Conservation (phyloP, 495 filamentous ascomycete species). For the Delitschia confertaspora region DNA sequence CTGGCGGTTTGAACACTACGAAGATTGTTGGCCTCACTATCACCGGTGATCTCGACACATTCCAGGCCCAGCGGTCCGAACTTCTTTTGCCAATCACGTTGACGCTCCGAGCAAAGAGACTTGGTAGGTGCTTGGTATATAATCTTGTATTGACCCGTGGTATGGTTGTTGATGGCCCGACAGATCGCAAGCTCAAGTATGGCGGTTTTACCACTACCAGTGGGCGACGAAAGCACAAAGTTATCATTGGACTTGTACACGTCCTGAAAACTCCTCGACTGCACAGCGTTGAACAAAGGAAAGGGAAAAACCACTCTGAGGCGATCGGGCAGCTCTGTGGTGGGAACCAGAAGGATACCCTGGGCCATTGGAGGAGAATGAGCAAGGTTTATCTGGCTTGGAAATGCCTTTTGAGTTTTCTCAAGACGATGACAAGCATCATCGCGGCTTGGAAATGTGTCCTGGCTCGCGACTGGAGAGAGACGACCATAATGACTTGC, state of each 20-base stretch:
- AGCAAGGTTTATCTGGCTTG: conserved; percentile 23
- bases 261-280: conserved; percentile 73
- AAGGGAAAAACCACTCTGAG: conserved; percentile 72
- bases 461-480: too few species aligned
- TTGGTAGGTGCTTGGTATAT: conserved; percentile 95
- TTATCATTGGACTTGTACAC: conserved; percentile 73
- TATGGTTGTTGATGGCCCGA: conserved; percentile 53
- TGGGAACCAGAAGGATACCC: conserved; percentile 66
- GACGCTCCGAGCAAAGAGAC: conserved; percentile 77
- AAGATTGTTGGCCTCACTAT: conserved; percentile 71
- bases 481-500: too few species aligned
- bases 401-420: background rate
- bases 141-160: conserved; percentile 72
- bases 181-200: conserved; percentile 90
- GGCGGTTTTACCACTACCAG: conserved; percentile 88
- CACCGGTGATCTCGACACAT: conserved; percentile 85
- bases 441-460: background rate
- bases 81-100: conserved; percentile 77
- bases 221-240: conserved; percentile 80
- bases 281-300: conserved; percentile 79
- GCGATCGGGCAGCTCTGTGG: conserved; percentile 64
- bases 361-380: conserved; percentile 45
- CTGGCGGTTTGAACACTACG: conserved; percentile 67
- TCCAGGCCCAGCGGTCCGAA: conserved; percentile 65
- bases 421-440: background rate